Evolutionary conservation across 2,329 filamentous ascomycete genomes (phyloP), one percentile per base, ranked within the genome.

Genomic region (Zasmidium cellare): DNA sequence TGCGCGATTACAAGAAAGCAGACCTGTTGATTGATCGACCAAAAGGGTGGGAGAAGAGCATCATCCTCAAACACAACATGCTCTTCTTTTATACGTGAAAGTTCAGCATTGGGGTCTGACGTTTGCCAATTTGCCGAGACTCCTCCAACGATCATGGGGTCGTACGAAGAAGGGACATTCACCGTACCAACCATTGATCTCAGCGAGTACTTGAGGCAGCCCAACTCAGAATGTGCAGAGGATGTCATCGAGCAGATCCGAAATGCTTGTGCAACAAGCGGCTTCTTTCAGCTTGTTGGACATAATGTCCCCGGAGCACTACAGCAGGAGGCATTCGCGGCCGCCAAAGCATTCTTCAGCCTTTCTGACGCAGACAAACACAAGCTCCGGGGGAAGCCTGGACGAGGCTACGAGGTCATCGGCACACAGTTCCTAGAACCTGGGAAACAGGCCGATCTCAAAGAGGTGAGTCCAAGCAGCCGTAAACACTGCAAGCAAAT

Each of bases 251-350:
- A 46, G 16, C 12, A 55, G n/a, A 28, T 57, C 6, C 49, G 49
- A 11, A 16, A 6, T 6, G 38, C 49, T 7, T 53, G 55, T 20
- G 7, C 14, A 20, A 12, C 38, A 19, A 55, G 47, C 23, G 77
- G 78, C 19, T 80, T 80, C 66, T 80, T 79, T 65, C 77, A 79
- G 55, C 77, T 79, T 59, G 74, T 71, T 1, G 74, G 74, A 24
- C 76, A 79, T 53, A 66, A 70, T 1, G 71, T 79, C 5, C 72
- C 77, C 1, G 46, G 71, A 7, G 67, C 72, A 1, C 59, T 79
- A 2, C 76, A 78, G 53, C 63, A 72, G 2, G 65, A 66, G 6
- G 72, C 77, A 11, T 72, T 80, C 68, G 35, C 65, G 7, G 74
- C 71, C 60, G 72, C 73, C 18, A 75, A 74, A 53, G 68, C 71